Evolutionary conservation across 2,329 filamentous ascomycete species (phyloP).

Genomic region (Pseudogymnoascus sp.): DNA sequence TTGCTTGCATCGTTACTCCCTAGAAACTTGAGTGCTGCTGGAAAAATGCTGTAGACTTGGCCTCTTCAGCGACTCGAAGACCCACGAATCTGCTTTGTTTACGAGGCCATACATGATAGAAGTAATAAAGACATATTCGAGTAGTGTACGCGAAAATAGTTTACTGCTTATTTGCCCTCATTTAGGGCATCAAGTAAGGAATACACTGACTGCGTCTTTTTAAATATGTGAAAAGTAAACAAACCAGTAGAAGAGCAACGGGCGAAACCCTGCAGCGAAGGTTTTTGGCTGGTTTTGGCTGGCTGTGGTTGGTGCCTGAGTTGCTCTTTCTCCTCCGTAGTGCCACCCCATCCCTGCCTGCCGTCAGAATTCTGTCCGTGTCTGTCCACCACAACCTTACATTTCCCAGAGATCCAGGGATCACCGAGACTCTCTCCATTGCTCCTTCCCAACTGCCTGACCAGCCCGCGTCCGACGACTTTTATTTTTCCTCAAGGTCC

Average conservation of each 20-base stretch:
- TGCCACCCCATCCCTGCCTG: background rate
- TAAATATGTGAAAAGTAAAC: background rate
- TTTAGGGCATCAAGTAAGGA: background rate
- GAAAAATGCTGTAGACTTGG: background rate
- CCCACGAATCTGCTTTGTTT: background rate
- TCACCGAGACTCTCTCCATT: background rate
- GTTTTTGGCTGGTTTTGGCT: background rate
- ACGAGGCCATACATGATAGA: background rate
- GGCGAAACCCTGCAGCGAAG: background rate
- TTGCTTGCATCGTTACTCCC: background rate
- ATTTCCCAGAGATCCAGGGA: slow-evolving; percentile 1
- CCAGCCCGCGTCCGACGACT: background rate
- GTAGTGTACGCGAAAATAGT: background rate
- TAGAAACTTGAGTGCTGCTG: background rate
- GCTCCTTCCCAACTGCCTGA: background rate
- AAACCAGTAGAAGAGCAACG: background rate
- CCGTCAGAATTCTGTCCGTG: slow-evolving; percentile 3
- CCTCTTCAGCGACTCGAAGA: background rate
- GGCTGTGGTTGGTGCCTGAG: slow-evolving; percentile 2
- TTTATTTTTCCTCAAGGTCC: background rate
- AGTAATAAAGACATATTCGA: background rate
- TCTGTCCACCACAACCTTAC: slow-evolving; percentile 6
- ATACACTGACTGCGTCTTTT: background rate
- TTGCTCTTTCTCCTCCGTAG: background rate
- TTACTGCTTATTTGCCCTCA: background rate